A percentile compares a stretch with the other conserved stretches of the same genome.
Evolutionary conservation across 129 eudicot genomes (phyloP).

Genomic region (Flaveria linearis): DNA sequence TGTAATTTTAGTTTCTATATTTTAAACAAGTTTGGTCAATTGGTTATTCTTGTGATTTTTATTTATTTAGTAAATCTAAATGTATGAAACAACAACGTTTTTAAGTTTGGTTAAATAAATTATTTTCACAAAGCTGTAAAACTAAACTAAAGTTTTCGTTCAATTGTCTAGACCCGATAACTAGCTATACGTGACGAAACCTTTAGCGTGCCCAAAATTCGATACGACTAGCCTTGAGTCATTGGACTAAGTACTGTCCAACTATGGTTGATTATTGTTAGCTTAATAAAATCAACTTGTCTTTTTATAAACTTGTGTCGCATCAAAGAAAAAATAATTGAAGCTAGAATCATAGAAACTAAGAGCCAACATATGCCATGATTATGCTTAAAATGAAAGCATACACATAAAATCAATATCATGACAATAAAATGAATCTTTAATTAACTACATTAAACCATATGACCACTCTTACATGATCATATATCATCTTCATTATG

Average conservation of each 20-base stretch:
- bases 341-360: background rate
- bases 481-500: slow-evolving; percentile 21
- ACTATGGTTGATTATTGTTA: background rate
- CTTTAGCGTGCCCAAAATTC: background rate
- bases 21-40: too few relatives aligned
- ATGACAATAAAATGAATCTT: slow-evolving; percentile 17
- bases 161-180: background rate
- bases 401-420: slow-evolving; percentile 24
- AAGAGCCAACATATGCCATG: background rate
- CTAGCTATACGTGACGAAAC: background rate
- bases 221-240: background rate
- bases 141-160: background rate
- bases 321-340: background rate
- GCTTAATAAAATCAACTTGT: background rate
- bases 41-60: too few relatives aligned
- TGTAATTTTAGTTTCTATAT: too few relatives aligned
- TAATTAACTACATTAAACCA: slow-evolving; percentile 29
- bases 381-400: slow-evolving; percentile 17
- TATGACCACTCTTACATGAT: slow-evolving; percentile 19
- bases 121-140: background rate
- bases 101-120: background rate
- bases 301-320: background rate
- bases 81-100: too few relatives aligned
- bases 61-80: too few relatives aligned
- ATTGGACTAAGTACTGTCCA: background rate